phyloP scores from a whole-genome alignment of 1,284 basidiomycete species.

The Microbotryum intermedium region DNA sequence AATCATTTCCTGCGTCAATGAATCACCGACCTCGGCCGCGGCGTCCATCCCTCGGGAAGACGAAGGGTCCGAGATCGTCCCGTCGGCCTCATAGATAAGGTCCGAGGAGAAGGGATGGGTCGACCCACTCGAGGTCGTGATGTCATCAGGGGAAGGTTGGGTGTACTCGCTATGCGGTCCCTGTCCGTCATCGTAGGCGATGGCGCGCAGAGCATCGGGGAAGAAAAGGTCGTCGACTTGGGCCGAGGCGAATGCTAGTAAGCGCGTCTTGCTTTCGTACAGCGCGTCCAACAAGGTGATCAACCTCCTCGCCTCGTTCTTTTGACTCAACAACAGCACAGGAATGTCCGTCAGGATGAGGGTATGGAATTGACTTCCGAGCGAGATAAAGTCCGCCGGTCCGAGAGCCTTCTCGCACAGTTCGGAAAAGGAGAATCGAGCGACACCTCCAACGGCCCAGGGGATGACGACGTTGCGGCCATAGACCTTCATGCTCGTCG shows the following conservation, averaged over 20 bases:
- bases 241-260: slow-evolving; percentile 37
- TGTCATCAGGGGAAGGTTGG: slow-evolving; percentile 5
- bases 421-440: slow-evolving; percentile 53
- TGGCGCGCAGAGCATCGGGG: slow-evolving; percentile 29
- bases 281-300: slow-evolving; percentile 64
- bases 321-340: slow-evolving; percentile 50
- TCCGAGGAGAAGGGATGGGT: not conserved
- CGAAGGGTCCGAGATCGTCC: slow-evolving; percentile 11
- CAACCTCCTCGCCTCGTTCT: slow-evolving; percentile 61
- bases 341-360: slow-evolving; percentile 56
- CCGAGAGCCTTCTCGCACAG: slow-evolving; percentile 59
- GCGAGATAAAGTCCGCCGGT: slow-evolving; percentile 59
- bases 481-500: slow-evolving; percentile 42
- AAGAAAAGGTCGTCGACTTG: slow-evolving; percentile 44
- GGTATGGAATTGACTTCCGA: slow-evolving; percentile 46
- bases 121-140: slow-evolving; percentile 1
- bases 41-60: slow-evolving; percentile 19
- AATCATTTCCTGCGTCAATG: slow-evolving; percentile 32
- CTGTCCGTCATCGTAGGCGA: not conserved
- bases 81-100: not conserved
- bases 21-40: slow-evolving; percentile 27
- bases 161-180: not conserved
- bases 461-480: slow-evolving; percentile 50
- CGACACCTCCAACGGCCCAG: slow-evolving; percentile 43
- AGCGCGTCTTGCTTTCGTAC: slow-evolving; percentile 34